phyloP scores from a whole-genome alignment of 257 asterid genomes.

The Salvia miltiorrhiza region DNA sequence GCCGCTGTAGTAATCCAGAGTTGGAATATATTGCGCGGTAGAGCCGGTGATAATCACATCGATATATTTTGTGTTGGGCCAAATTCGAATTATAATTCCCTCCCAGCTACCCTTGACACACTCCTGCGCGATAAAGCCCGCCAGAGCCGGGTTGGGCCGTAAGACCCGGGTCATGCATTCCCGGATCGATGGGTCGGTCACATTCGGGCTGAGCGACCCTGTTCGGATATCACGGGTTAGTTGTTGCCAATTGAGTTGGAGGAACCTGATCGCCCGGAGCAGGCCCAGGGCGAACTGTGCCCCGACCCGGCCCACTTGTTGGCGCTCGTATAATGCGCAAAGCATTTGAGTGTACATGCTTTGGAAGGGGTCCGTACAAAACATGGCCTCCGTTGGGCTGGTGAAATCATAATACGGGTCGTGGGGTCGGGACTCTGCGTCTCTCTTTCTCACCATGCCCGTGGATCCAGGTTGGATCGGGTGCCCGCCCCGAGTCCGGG shows the following conservation, averaged over 20 bases:
- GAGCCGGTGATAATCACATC: constrained; percentile 39
- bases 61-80: constrained; percentile 45
- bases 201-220: constrained; percentile 28
- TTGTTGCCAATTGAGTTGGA: constrained; percentile 35
- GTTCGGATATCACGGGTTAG: constrained; percentile 32
- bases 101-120: constrained; percentile 30
- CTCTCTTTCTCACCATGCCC: no score
- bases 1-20: constrained; percentile 39
- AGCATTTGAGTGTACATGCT: constrained; percentile 45
- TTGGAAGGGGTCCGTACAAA: constrained; percentile 35
- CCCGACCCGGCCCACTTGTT: constrained; percentile 37
- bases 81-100: constrained; percentile 33
- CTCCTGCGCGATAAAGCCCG: constrained; percentile 26
- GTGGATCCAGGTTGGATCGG: not conserved
- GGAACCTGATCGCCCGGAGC: constrained; percentile 33
- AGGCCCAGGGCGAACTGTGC: constrained; percentile 40
- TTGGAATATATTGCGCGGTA: constrained; percentile 43
- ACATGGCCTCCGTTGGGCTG: constrained; percentile 39
- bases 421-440: constrained; percentile 20
- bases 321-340: constrained; percentile 39
- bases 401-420: constrained; percentile 35
- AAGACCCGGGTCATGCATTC: constrained; percentile 29
- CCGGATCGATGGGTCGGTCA: constrained; percentile 15
- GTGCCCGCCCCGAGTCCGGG: constrained; percentile 40
- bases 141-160: constrained; percentile 34